These are phyloP conservation scores for Peronospora destructor DNA, from an alignment of 352 stramenopile genomes.

Conservation along the genomic window DNA sequence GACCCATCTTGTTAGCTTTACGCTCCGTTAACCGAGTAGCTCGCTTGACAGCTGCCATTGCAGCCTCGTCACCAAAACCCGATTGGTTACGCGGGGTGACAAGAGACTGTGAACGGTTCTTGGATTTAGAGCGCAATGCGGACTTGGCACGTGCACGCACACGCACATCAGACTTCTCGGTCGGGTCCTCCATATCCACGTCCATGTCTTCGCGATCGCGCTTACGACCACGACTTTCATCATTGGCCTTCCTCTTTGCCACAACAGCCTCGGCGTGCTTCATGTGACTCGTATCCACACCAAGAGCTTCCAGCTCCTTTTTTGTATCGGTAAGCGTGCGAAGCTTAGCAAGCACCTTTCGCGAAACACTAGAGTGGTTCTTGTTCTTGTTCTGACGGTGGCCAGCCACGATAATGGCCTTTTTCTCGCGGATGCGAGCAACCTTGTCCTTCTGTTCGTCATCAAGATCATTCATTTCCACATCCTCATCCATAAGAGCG, in stretches of 20 bases:
- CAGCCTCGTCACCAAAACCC: slow-evolving; percentile 54
- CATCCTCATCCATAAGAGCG: slow-evolving; percentile 83
- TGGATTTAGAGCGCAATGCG: slow-evolving; percentile 62
- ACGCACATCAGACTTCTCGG: slow-evolving; percentile 66
- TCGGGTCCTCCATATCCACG: slow-evolving; percentile 86
- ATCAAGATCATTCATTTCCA: slow-evolving; percentile 89
- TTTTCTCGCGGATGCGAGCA: slow-evolving; percentile 75
- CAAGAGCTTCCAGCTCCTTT: slow-evolving; percentile 86
- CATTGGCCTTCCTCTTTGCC: slow-evolving; percentile 53
- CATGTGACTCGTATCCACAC: slow-evolving; percentile 88
- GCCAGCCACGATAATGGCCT: slow-evolving; percentile 73
- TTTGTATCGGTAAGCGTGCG: slow-evolving; percentile 78
- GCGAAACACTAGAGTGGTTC: slow-evolving; percentile 88
- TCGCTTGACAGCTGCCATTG: slow-evolving; percentile 37
- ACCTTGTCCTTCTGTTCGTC: slow-evolving; percentile 93
- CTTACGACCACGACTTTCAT: slow-evolving; percentile 82
- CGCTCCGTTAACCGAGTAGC: slow-evolving; percentile 58
- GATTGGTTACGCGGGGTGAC: slow-evolving; percentile 64
- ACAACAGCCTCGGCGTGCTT: slow-evolving; percentile 76
- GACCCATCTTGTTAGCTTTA: slow-evolving; percentile 74
- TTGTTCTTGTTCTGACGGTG: slow-evolving; percentile 93
- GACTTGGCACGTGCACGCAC: slow-evolving; percentile 70
- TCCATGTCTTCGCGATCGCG: slow-evolving; percentile 73
- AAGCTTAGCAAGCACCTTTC: slow-evolving; percentile 79
- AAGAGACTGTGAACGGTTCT: slow-evolving; percentile 75